Evolutionary conservation across 2,329 filamentous ascomycete genomes (phyloP).

Genomic region (Dactylellina haptotyla): DNA sequence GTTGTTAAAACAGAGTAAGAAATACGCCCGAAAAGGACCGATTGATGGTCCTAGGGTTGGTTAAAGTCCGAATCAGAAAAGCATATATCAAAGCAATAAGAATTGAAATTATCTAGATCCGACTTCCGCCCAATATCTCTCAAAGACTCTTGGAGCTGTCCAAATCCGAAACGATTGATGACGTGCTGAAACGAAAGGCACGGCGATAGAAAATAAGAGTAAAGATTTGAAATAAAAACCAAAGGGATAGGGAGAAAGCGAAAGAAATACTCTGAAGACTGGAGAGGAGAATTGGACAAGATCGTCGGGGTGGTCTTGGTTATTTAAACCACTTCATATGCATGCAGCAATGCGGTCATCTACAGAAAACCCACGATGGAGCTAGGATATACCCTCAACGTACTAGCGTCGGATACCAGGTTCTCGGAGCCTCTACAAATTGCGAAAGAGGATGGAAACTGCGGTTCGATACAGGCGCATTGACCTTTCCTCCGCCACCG

Average conservation of each 20-base stretch:
- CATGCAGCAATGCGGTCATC: too few species aligned
- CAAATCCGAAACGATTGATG: slow-evolving; percentile 8
- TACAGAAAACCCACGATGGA: neutral
- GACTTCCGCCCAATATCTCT: slow-evolving; percentile 27
- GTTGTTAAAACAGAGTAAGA: neutral
- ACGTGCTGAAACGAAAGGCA: neutral
- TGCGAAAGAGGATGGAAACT: neutral
- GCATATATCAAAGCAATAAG: neutral
- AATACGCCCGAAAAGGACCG: neutral
- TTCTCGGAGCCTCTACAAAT: neutral
- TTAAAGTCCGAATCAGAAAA: neutral
- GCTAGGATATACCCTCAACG: slow-evolving; percentile 1
- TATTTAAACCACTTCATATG: slow-evolving; percentile 5
- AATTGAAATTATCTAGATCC: neutral
- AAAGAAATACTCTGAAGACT: neutral
- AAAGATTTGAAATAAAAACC: neutral
- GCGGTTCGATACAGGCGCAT: slow-evolving; percentile 11
- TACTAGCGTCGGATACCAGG: neutral
- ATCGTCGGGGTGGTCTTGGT: slow-evolving; percentile 11
- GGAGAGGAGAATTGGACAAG: slow-evolving; percentile 2
- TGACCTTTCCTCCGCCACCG: slow-evolving; percentile 14
- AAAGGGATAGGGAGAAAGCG: neutral
- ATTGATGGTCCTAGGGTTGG: neutral
- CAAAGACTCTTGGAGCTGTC: slow-evolving; percentile 11
- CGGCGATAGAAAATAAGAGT: neutral